Evolutionary conservation across 441 rosid genomes (phyloP).

Genomic region (Melianthus villosus): DNA sequence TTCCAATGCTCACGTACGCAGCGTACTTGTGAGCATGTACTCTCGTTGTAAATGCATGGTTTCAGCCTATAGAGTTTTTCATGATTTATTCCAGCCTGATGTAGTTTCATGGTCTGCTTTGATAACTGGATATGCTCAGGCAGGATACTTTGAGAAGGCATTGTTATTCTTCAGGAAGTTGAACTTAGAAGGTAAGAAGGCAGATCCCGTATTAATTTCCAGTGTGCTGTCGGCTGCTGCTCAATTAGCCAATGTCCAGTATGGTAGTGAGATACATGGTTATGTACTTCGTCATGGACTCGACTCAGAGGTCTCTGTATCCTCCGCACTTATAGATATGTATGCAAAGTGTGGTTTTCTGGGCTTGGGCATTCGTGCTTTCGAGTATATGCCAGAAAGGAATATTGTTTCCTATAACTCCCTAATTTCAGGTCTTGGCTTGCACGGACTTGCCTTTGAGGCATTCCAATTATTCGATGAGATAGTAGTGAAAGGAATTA

Average conservation of each 20-base stretch:
- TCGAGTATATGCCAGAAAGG: conserved; percentile 23
- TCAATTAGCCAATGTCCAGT: conserved; percentile 25
- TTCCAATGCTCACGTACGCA: conserved; percentile 35
- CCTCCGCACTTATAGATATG: conserved; percentile 63
- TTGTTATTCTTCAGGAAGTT: conserved; percentile 30
- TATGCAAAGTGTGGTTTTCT: conserved; percentile 62
- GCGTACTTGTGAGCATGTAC: conserved; percentile 58
- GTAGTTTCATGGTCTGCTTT: conserved; percentile 64
- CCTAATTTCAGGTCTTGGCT: conserved; percentile 47
- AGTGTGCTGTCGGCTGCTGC: conserved; percentile 43
- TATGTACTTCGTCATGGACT: conserved; percentile 40
- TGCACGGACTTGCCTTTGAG: conserved; percentile 47
- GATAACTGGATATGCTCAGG: conserved; percentile 49
- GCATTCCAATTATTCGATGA: conserved; percentile 45
- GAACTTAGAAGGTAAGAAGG: conserved; percentile 27
- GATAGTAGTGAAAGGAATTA: conserved; percentile 27
- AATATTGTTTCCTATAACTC: conserved; percentile 52
- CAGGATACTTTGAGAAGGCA: conserved; percentile 37
- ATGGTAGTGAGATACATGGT: conserved; percentile 46
- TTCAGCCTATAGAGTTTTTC: conserved; percentile 39
- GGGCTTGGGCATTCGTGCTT: conserved; percentile 29
- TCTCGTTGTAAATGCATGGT: conserved; percentile 38
- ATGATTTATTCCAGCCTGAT: conserved; percentile 36
- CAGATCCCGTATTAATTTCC: conserved; percentile 43
- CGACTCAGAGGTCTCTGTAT: conserved; percentile 37